Conservation (phyloP, 805 yeast species). For the Wickerhamomyces bisporus region DNA sequence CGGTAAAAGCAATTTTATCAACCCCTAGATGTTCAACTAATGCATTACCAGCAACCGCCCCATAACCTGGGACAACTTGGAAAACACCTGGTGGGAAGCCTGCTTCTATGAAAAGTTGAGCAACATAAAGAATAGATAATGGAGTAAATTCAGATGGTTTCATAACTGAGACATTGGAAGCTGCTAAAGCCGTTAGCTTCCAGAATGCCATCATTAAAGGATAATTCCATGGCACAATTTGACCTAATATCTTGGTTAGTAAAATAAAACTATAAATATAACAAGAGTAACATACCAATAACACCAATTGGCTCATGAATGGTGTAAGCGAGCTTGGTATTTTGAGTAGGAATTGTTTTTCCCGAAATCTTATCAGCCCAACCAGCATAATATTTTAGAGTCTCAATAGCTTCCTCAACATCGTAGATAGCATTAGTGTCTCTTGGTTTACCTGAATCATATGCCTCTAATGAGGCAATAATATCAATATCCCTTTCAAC, state of each 20-base stretch:
- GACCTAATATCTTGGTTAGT: no score
- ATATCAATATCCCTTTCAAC: slow-evolving; percentile 44
- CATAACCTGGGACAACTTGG: slow-evolving; percentile 41
- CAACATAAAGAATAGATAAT: slow-evolving; percentile 38
- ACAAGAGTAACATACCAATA: no score
- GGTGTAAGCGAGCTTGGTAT: slow-evolving; percentile 48
- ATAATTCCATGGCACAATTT: slow-evolving; percentile 49
- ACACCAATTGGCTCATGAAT: slow-evolving; percentile 51
- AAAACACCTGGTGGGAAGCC: slow-evolving; percentile 49
- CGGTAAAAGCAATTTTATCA: slow-evolving; percentile 51
- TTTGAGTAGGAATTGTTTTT: slow-evolving; percentile 53
- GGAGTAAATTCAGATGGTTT: slow-evolving; percentile 49
- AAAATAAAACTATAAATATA: no score
- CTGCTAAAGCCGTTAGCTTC: slow-evolving; percentile 44
- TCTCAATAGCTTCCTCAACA: slow-evolving; percentile 49
- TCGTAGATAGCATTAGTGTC: slow-evolving; percentile 52
- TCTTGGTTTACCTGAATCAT: slow-evolving; percentile 56
- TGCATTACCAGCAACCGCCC: slow-evolving; percentile 41
- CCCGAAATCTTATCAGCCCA: slow-evolving; percentile 71
- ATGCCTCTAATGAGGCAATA: slow-evolving; percentile 52
- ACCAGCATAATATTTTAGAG: slow-evolving; percentile 65
- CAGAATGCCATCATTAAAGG: slow-evolving; percentile 46
- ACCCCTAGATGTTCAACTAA: slow-evolving; percentile 40
- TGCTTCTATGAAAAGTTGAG: slow-evolving; percentile 37
- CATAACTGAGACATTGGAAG: slow-evolving; percentile 43